Base-by-base conservation (phyloP, 352 stramenopile species). In the Elongisporangium anandrum region DNA sequence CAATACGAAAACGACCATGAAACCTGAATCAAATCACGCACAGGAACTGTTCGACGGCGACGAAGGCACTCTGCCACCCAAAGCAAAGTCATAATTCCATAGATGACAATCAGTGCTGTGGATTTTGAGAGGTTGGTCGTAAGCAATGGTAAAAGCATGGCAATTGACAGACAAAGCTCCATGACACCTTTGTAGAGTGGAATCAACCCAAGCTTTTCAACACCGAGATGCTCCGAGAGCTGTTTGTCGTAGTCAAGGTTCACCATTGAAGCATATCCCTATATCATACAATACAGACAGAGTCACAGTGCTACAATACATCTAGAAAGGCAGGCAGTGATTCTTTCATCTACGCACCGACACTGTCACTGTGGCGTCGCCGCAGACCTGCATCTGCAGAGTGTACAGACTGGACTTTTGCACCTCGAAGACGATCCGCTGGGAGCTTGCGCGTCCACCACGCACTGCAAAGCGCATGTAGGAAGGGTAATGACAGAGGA, bases 401-500 rank as follows among this genome's bases (percentile, higher is more conserved):
- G 79, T 88, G 60, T 88, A 88, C 57, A 70, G 55, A 71, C 75
- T 87, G 0, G 77, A 16, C 41, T 70, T 74, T 10, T 45, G 62
- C 5, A 87, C 66, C 52, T 80, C 69, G 54, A 87, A 83, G 0
- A 45, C 19, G 10, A 68, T 39, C 53, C 29, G 29, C 29, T 39
- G 29, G 13, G 29, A 39, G 29, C 26, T 12, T 21, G 22, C 70
- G 1, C 20, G 23, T 60, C 64, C 68, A 69, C 9, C 59, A 29
- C 13, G 65, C 1, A 87, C 26, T 6, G 72, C 61, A 60, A 80
- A 77, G 21, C 79, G 77, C 64, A 84, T 72, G 24, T 50, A 63
- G 0, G 79, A 73, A 19, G 79, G 75, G 56, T 88, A 88, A 24
- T 87, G 76, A 41, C 79, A 91, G 23, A 89, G 54, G 49, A 87